These are phyloP conservation scores for Solanum ossicruentum DNA, from an alignment of 257 asterid genomes.

Conservation along the genomic window DNA sequence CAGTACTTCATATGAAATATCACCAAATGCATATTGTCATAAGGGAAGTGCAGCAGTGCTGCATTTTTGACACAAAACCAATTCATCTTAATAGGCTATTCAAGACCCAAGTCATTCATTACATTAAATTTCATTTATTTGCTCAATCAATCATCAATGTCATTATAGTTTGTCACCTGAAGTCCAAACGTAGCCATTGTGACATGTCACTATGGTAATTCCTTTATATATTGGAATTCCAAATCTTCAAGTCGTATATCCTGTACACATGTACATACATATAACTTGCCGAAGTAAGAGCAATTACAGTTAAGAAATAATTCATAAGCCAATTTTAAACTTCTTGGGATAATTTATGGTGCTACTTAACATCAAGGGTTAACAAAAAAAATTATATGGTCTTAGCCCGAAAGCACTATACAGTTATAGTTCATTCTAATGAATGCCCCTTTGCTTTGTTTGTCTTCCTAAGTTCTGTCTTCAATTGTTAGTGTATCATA, in stretches of 20 bases:
- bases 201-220: neutral
- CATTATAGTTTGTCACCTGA: neutral
- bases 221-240: neutral
- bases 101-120: neutral
- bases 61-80: neutral
- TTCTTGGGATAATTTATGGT: neutral
- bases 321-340: neutral
- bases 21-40: neutral
- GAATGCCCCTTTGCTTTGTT: neutral
- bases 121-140: neutral
- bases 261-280: neutral
- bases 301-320: neutral
- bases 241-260: neutral
- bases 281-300: neutral
- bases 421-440: neutral
- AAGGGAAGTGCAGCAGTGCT: neutral
- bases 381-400: neutral
- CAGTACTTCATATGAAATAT: neutral
- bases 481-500: neutral
- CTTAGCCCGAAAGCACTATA: neutral
- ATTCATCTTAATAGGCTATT: neutral
- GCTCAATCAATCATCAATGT: neutral
- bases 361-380: neutral
- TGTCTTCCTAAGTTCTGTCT: neutral
- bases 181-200: neutral